Evolutionary conservation across 2,329 filamentous ascomycete genomes (phyloP), one percentile per base, ranked within the genome.

Genomic region (Phialocephala sp.): DNA sequence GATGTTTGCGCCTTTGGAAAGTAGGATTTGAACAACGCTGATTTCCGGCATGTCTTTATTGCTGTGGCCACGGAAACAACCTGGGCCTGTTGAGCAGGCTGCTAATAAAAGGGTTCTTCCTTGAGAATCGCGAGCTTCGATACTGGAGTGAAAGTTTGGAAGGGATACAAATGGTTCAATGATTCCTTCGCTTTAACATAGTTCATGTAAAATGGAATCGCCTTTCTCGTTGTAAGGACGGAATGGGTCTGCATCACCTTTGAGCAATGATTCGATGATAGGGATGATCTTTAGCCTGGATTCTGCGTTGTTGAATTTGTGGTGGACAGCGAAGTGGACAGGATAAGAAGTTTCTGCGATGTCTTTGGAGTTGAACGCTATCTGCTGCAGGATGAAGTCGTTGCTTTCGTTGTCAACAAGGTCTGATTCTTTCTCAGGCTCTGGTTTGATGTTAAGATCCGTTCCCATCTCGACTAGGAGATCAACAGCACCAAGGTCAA

Each of bases 401-500:
- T 14, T 37, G 9, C 3, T 41, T 22, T 65, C 37, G 18, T 37
- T 52, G 4, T 58, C 45, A 27, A 39, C 32, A 22, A 64, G 39
- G 54, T 55, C 15, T 18, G 60, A 56, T 20, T 54, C 59, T 36
- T n/a, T 5, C 55, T 57, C 36, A 22, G 60, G 37, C 11, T 57
- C 60, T 27, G 55, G 55, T 41, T 47, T 35, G 36, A 47, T 24
- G 39, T 64, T 64, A n/a, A 57, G 58, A 61, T 56, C 59, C 9
- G 60, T 58, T n/a, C 60, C 60, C 63, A 65, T 60, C 45, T 69
- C 66, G 39, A 69, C 62, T 6, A 70, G 43, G 15, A 65, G 59
- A 39, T 58, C 61, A 36, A 70, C 52, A 43, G 61, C 58, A 32
- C 63, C 64, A 15, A 67, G 58, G 41, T 58, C 60, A 54, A 67